Evolutionary conservation across 2,329 filamentous ascomycete species (phyloP).

Genomic region (Fusarium ambrosium): DNA sequence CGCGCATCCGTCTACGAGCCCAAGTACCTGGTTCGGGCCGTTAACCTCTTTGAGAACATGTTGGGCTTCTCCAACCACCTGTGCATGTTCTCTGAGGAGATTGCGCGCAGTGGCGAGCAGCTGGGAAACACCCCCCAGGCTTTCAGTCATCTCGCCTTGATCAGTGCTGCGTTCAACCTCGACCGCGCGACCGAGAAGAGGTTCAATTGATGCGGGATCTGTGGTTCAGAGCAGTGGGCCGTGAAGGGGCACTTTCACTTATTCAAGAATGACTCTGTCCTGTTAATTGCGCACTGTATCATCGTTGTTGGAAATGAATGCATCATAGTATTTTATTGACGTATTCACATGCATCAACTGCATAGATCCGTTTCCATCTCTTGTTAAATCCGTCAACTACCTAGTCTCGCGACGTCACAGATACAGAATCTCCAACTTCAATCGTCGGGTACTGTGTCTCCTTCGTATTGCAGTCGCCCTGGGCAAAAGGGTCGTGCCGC

Average conservation of each 20-base stretch:
- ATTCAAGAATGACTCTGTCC: neutral
- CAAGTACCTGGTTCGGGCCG: constrained; percentile 72
- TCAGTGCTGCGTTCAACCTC: constrained; percentile 83
- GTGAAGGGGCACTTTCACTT: neutral
- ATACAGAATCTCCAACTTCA: constrained; percentile 62
- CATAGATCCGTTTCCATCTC: neutral
- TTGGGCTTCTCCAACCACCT: constrained; percentile 82
- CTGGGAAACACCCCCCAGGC: constrained; percentile 85
- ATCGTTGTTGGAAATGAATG: neutral
- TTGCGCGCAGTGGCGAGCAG: constrained; percentile 80
- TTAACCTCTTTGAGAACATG: constrained; percentile 84
- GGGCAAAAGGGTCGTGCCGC: constrained; percentile 58
- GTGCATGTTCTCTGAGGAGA: constrained; percentile 85
- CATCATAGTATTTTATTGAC: neutral
- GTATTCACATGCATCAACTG: constrained; percentile 1
- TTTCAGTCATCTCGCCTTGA: constrained; percentile 81
- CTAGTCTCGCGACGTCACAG: constrained; percentile 34
- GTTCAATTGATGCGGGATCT: constrained; percentile 38
- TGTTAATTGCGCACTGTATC: neutral
- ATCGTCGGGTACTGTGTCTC: constrained; percentile 57
- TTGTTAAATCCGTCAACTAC: neutral
- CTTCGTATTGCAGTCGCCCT: constrained; percentile 14
- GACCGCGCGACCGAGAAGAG: constrained; percentile 61
- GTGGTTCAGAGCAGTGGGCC: neutral
- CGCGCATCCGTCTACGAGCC: constrained; percentile 74